Conservation (phyloP, 306 rosid species). For the Inga oerstediana region DNA sequence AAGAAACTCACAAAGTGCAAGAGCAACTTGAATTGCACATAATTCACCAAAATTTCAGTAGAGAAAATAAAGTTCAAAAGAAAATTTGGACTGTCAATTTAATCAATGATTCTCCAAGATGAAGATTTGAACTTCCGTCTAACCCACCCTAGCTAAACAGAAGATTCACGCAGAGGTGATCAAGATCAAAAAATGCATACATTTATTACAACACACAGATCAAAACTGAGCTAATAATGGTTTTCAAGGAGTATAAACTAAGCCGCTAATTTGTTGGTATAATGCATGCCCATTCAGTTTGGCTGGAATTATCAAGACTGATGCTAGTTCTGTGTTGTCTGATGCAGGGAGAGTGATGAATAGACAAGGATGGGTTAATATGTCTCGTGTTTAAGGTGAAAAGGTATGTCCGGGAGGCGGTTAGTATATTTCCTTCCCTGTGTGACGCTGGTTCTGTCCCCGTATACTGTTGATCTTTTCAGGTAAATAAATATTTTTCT, state of each 20-base stretch:
- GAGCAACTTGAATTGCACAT: neutral
- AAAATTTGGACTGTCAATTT: neutral
- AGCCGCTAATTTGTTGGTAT: neutral
- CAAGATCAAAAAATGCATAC: neutral
- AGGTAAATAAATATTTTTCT: neutral
- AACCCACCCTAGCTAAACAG: neutral
- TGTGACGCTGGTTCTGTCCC: neutral
- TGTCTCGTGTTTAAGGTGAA: neutral
- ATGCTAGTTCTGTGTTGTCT: neutral
- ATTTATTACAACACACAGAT: neutral
- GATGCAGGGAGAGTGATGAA: neutral
- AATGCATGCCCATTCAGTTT: neutral
- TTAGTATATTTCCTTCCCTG: neutral
- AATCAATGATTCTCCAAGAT: neutral
- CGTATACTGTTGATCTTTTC: neutral
- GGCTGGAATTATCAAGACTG: neutral
- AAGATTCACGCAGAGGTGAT: neutral
- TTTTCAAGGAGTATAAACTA: neutral
- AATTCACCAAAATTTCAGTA: neutral
- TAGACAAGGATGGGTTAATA: neutral
- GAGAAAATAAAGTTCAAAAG: neutral
- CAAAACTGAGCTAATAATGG: neutral
- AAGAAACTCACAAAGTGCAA: neutral
- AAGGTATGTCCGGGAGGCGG: neutral
- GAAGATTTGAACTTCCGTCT: neutral